phyloP scores from a whole-genome alignment of 805 yeast species.

The Schizosaccharomyces japonicus region DNA sequence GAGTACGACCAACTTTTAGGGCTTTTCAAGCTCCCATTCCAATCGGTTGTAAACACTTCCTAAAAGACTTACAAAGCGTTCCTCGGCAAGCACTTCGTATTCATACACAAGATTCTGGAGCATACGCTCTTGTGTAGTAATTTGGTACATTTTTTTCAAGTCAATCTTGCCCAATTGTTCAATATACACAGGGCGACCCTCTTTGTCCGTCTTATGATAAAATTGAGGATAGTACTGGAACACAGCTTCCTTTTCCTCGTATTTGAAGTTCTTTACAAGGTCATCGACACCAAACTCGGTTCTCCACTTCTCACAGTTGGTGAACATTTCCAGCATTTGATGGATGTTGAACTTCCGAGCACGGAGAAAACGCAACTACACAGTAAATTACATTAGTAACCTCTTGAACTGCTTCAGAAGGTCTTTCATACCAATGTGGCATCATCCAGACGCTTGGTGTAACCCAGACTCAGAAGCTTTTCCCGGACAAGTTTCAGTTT shows the following conservation, averaged over 20 bases:
- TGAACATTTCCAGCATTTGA: slow-evolving; percentile 62
- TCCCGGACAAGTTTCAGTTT: slow-evolving; percentile 35
- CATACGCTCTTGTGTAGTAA: slow-evolving; percentile 91
- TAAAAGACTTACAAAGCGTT: slow-evolving; percentile 33
- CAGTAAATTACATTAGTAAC: not conserved
- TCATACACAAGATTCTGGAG: slow-evolving; percentile 90
- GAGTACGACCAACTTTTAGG: too few relatives aligned
- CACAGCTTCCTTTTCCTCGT: slow-evolving; percentile 61
- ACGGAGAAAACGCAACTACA: slow-evolving; percentile 51
- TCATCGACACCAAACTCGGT: slow-evolving; percentile 65
- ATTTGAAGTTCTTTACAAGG: slow-evolving; percentile 65
- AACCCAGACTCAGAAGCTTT: slow-evolving; percentile 38
- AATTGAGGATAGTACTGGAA: slow-evolving; percentile 66
- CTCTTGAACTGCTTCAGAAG: not conserved
- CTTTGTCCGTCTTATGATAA: slow-evolving; percentile 89
- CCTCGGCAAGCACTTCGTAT: slow-evolving; percentile 67
- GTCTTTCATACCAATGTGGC: slow-evolving; percentile 11
- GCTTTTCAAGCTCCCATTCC: too few relatives aligned
- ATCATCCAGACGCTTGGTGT: slow-evolving; percentile 60
- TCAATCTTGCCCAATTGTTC: slow-evolving; percentile 87
- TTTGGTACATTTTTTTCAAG: slow-evolving; percentile 70
- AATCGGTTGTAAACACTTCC: too few relatives aligned
- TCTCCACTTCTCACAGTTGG: slow-evolving; percentile 77
- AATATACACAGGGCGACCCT: slow-evolving; percentile 85
- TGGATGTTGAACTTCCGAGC: slow-evolving; percentile 83